A percentile compares a stretch with the other conserved stretches of the same genome.
These are phyloP conservation scores for Tolypocladium ovalisporum DNA, from an alignment of 2,329 filamentous ascomycete species.

Conservation along the genomic window DNA sequence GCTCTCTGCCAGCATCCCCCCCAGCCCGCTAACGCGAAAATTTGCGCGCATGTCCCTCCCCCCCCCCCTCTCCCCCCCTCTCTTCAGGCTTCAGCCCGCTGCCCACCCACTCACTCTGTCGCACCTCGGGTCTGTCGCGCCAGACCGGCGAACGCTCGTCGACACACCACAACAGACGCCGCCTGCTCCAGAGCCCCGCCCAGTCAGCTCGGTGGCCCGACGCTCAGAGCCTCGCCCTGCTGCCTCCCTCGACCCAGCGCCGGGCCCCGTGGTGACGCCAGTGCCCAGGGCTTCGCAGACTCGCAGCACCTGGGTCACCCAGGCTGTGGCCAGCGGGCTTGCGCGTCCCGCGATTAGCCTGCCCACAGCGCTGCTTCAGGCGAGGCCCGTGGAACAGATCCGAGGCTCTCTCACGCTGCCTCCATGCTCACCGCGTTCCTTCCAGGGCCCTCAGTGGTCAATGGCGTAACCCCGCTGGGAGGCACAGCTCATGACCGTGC, in stretches of 20 bases:
- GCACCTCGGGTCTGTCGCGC: neutral
- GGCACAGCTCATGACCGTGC: neutral
- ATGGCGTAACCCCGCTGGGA: neutral
- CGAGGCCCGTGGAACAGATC: neutral
- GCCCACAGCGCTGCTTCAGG: neutral
- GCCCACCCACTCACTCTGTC: neutral
- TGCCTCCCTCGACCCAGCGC: neutral
- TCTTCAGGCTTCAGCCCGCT: neutral
- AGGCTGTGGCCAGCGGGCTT: neutral
- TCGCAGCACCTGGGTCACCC: neutral
- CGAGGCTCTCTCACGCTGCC: neutral
- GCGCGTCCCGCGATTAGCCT: neutral
- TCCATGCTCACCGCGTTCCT: neutral
- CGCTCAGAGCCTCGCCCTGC: neutral
- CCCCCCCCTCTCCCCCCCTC: neutral
- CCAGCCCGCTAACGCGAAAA: conserved; percentile 1
- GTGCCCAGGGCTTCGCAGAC: neutral
- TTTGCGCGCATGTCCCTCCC: neutral
- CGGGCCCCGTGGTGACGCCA: neutral
- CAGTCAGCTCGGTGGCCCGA: neutral
- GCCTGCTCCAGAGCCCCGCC: neutral
- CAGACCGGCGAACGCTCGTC: neutral
- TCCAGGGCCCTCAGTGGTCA: neutral
- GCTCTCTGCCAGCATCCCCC: conserved; percentile 7
- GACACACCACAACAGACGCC: neutral